These are phyloP conservation scores for Ochromonas danica DNA, from an alignment of 108 stramenopile genomes.

Conservation along the genomic window DNA sequence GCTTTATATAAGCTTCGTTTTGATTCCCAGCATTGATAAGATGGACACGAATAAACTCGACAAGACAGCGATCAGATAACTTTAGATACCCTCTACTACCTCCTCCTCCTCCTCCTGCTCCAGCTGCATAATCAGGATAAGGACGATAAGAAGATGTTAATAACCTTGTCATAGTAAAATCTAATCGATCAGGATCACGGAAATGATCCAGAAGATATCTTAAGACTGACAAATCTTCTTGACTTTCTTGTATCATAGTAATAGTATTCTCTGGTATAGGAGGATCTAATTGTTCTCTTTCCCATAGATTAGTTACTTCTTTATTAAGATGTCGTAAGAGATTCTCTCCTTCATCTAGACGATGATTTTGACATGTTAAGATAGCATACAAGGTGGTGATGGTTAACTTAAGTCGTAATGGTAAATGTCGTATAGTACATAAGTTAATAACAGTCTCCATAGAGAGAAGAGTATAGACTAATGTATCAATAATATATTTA, in stretches of 20 bases:
- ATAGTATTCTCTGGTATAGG: not conserved
- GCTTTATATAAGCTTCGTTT: conserved; percentile 6
- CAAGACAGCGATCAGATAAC: not conserved
- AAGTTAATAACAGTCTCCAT: conserved; percentile 33
- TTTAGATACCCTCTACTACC: too few species aligned
- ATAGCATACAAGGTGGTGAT: conserved; percentile 1
- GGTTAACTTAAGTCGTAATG: not conserved
- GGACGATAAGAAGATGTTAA: too few species aligned
- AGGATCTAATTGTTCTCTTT: conserved; percentile 34
- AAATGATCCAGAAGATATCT: not conserved
- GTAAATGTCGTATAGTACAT: conserved; percentile 28
- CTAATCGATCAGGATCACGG: not conserved
- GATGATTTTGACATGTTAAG: not conserved
- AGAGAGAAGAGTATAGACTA: not conserved
- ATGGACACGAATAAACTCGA: not conserved
- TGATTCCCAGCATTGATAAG: not conserved
- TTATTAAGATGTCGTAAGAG: not conserved
- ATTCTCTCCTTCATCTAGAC: not conserved
- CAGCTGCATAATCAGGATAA: too few species aligned
- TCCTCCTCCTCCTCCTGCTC: too few species aligned
- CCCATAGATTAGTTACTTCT: conserved; percentile 2
- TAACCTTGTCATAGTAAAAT: not conserved
- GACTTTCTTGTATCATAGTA: too few species aligned
- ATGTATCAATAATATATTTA: conserved; percentile 20
- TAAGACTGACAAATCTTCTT: not conserved